These are phyloP conservation scores for Mycena amicta DNA, from an alignment of 768 basidiomycete genomes.

Conservation along the genomic window DNA sequence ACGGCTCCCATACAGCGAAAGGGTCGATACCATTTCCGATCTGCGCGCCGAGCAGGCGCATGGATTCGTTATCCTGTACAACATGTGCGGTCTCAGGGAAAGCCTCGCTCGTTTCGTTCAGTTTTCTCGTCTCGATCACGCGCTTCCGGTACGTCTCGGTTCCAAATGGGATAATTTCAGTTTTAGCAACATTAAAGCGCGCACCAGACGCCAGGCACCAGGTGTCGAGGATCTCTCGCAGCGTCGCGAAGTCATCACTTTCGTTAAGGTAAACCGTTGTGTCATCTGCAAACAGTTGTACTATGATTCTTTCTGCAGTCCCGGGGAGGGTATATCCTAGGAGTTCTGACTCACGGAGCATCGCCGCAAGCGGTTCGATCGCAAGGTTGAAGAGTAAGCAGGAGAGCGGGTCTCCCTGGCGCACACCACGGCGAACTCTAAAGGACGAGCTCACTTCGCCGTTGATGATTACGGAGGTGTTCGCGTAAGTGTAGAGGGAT, in stretches of 20 bases:
- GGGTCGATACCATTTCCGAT: slow-evolving; percentile 32
- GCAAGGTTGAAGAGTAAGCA: slow-evolving; percentile 42
- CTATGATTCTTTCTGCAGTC: slow-evolving; percentile 24
- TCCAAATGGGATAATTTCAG: slow-evolving; percentile 2
- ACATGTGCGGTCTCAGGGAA: slow-evolving; percentile 25
- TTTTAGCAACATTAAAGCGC: slow-evolving; percentile 36
- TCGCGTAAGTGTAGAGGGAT: slow-evolving; percentile 17
- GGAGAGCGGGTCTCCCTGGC: slow-evolving; percentile 41
- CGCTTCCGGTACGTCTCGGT: slow-evolving; percentile 7
- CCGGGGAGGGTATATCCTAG: slow-evolving; percentile 27
- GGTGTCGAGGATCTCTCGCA: slow-evolving; percentile 28
- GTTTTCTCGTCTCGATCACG: slow-evolving; percentile 7
- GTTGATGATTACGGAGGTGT: slow-evolving; percentile 19
- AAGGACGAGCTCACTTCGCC: slow-evolving; percentile 18
- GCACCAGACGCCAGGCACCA: slow-evolving; percentile 4
- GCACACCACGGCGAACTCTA: slow-evolving; percentile 14
- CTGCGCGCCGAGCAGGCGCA: slow-evolving; percentile 34
- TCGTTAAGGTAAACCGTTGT: slow-evolving; percentile 38
- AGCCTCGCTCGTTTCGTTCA: not conserved
- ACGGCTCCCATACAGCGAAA: slow-evolving; percentile 27
- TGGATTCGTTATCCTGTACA: slow-evolving; percentile 27
- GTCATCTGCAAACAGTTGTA: slow-evolving; percentile 44
- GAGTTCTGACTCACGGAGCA: slow-evolving; percentile 32
- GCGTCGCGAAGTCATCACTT: slow-evolving; percentile 26
- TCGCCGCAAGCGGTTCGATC: slow-evolving; percentile 43